Percentiles rank a stretch among this genome's conserved stretches.
phyloP scores from a whole-genome alignment of 2,329 filamentous ascomycete species.

The Ophiostoma tasmaniense region DNA sequence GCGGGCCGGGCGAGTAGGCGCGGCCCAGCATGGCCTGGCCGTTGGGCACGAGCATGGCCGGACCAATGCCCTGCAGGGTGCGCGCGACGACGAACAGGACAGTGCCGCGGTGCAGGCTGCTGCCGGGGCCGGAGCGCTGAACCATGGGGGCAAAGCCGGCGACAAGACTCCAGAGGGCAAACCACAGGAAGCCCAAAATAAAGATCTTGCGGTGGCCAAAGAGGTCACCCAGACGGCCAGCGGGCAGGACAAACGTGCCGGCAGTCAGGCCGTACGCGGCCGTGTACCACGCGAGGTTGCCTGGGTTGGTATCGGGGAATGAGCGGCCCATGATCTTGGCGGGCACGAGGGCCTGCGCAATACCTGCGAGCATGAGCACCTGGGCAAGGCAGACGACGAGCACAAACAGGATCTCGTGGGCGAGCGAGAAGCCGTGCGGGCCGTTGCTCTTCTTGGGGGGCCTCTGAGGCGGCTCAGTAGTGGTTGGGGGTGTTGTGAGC shows the following conservation, averaged over 20 bases:
- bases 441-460: not conserved
- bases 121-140: constrained; percentile 13
- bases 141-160: constrained; percentile 33
- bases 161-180: constrained; percentile 43
- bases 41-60: constrained; percentile 56
- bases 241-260: constrained; percentile 50
- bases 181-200: constrained; percentile 46
- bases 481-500: not conserved
- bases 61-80: constrained; percentile 39
- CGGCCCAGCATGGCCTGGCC: constrained; percentile 53
- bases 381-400: constrained; percentile 34
- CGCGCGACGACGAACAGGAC: constrained; percentile 24
- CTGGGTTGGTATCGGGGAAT: constrained; percentile 36
- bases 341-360: constrained; percentile 41
- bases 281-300: constrained; percentile 46
- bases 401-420: constrained; percentile 31
- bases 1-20: constrained; percentile 46
- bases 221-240: constrained; percentile 47
- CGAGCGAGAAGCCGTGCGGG: constrained; percentile 23
- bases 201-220: constrained; percentile 51
- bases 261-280: constrained; percentile 48
- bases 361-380: constrained; percentile 40
- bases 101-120: constrained; percentile 18
- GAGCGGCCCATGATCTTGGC: constrained; percentile 39
- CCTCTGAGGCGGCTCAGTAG: not conserved